phyloP scores from a whole-genome alignment of 768 basidiomycete species.

The Phylloporus rhodoxanthus region DNA sequence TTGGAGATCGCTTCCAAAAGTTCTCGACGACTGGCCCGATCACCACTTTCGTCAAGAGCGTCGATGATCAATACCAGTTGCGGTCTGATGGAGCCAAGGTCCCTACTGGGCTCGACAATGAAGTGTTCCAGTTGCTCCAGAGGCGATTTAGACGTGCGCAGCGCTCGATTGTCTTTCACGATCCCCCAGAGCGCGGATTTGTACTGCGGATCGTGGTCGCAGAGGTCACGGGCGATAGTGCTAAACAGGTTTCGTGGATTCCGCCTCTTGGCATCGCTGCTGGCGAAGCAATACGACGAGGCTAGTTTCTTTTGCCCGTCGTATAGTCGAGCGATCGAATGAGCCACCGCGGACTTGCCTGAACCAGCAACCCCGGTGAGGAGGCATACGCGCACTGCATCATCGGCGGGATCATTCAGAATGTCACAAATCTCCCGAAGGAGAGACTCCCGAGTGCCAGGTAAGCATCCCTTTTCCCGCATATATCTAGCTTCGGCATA shows the following conservation, averaged over 20 bases:
- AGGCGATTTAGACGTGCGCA: neutral
- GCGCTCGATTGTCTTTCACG: conserved; percentile 2
- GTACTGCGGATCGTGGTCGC: conserved; percentile 18
- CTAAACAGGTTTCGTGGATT: conserved; percentile 18
- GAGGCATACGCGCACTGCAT: too few relatives aligned
- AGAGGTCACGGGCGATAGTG: conserved; percentile 24
- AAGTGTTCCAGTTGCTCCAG: conserved; percentile 16
- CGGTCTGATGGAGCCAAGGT: conserved; percentile 17
- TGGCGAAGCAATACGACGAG: too few relatives aligned
- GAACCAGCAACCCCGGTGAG: too few relatives aligned
- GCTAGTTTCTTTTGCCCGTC: too few relatives aligned
- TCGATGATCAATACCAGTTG: conserved; percentile 26
- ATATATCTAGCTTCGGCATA: too few relatives aligned
- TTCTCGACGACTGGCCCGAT: neutral
- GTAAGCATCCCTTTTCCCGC: too few relatives aligned
- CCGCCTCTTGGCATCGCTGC: too few relatives aligned
- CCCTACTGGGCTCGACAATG: conserved; percentile 14
- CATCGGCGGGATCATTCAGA: too few relatives aligned
- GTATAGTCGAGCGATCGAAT: too few relatives aligned
- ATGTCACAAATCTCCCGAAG: too few relatives aligned
- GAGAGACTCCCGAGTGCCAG: too few relatives aligned
- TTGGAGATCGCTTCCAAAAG: conserved; percentile 14
- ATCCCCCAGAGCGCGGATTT: conserved; percentile 2
- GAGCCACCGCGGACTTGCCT: too few relatives aligned
- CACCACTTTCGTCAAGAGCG: conserved; percentile 20